Evolutionary conservation across 2,329 filamentous ascomycete genomes (phyloP), one percentile per base, ranked within the genome.

Genomic region (Fusarium nodosum): DNA sequence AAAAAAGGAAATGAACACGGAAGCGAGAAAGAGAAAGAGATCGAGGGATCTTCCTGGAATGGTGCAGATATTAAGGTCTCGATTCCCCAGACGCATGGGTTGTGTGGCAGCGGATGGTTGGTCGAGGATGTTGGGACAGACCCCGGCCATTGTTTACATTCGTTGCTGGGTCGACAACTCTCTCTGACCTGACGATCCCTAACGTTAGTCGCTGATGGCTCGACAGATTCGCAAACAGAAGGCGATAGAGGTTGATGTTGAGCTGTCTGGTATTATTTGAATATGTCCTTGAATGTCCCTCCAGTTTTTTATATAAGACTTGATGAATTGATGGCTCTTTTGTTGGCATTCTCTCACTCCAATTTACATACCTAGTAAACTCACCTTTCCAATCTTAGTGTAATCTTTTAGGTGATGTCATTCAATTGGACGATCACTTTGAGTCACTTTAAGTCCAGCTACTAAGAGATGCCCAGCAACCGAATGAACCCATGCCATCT

Each of bases 151-250:
- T 80, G 78, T 80, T 80, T 77, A 80, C 75, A 20, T 39, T 56
- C 30, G 78, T 80, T 79, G 78, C 77, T 66, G 68, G 72, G 78
- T 72, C 75, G 71, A 79, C 75, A n/a, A 24, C 34, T 38, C 55
- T 53, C 54, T 56, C 54, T 60, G 56, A 48, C 38, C 36, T 39
- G n/a, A 39, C 36, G 36, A 39, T 39, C 36, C 36, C 36, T 7
- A 13, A 20, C n/a, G 11, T 20, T 39, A 7, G 36, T 38, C 36
- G 28, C 28, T 30, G 28, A 11, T 30, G 28, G 11, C 10, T 47
- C 47, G 63, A 68, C 57, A 62, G 62, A 48, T 64, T 55, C 47
- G 42, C 58, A 70, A 63, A 44, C 44, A 34, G 62, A 60, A 59
- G 47, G 44, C 66, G 66, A 26, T 22, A 61, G 36, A 11, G 6